Evolutionary conservation across 345 rosid genomes (phyloP).

Genomic region (Citrus trifoliata): DNA sequence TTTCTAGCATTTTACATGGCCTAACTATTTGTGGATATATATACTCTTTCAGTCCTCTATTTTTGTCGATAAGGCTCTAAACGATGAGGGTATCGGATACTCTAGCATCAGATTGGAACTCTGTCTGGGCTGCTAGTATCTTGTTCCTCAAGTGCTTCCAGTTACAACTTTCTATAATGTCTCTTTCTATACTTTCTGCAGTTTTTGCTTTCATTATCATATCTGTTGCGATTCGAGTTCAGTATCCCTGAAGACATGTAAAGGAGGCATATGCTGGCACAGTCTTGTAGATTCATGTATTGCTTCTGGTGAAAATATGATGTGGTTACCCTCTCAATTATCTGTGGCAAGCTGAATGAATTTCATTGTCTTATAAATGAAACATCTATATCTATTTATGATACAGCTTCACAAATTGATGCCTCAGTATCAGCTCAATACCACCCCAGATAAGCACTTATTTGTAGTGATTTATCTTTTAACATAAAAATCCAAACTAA

Average conservation of each 20-base stretch:
- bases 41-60: not conserved
- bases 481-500: not conserved
- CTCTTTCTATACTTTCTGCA: conserved; percentile 11
- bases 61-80: not conserved
- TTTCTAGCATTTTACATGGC: not conserved
- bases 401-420: not conserved
- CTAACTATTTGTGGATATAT: not conserved
- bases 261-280: conserved; percentile 32
- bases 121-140: conserved; percentile 11
- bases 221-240: not conserved
- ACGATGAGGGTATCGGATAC: conserved; percentile 25
- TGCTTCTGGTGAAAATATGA: not conserved
- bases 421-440: not conserved
- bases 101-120: conserved; percentile 21
- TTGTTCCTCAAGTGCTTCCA: conserved; percentile 22
- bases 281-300: not conserved
- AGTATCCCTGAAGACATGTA: conserved; percentile 1
- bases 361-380: too few species aligned
- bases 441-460: not conserved
- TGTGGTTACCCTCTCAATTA: not conserved
- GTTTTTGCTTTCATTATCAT: conserved; percentile 10
- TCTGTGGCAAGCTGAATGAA: not conserved
- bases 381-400: not conserved
- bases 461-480: not conserved
- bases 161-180: conserved; percentile 6